Evolutionary conservation across 371 early-diverging fungal genomes (phyloP).

Genomic region (Actinomortierella wolfii): DNA sequence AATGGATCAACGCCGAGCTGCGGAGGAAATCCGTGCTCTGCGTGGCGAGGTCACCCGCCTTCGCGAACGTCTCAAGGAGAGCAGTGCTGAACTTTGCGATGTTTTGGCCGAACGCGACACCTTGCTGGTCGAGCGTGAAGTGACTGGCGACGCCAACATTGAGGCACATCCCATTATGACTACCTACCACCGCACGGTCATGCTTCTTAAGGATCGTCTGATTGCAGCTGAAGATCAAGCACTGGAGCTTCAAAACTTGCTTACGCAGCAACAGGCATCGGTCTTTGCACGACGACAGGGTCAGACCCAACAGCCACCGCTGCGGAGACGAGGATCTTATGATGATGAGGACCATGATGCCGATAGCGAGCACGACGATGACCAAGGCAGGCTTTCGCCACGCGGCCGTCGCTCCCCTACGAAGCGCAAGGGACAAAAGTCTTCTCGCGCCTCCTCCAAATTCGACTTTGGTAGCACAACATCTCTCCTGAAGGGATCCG

Average conservation of each 20-base stretch:
- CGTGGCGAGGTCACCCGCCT: slow-evolving; percentile 55
- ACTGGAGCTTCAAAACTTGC: slow-evolving; percentile 25
- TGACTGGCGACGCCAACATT: slow-evolving; percentile 38
- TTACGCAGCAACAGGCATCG: slow-evolving; percentile 11
- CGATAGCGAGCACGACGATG: slow-evolving; percentile 31
- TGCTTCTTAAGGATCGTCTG: slow-evolving; percentile 58
- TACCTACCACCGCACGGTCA: slow-evolving; percentile 62
- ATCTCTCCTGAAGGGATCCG: slow-evolving; percentile 3
- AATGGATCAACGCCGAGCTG: slow-evolving; percentile 44
- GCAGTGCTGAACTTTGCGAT: slow-evolving; percentile 53
- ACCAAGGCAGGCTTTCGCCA: slow-evolving; percentile 11
- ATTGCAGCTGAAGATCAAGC: slow-evolving; percentile 42
- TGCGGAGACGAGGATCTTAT: too few relatives aligned
- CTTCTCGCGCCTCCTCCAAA: slow-evolving; percentile 23
- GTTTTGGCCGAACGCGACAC: slow-evolving; percentile 69
- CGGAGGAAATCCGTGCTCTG: slow-evolving; percentile 55
- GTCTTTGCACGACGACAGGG: slow-evolving; percentile 33
- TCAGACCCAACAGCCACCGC: neutral
- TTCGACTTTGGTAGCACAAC: slow-evolving; percentile 29
- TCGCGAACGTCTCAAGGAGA: slow-evolving; percentile 58
- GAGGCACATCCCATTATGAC: slow-evolving; percentile 60
- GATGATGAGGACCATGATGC: slow-evolving; percentile 38
- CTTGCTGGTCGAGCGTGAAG: slow-evolving; percentile 59
- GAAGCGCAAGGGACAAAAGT: slow-evolving; percentile 32
- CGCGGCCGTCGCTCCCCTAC: slow-evolving; percentile 15